Conservation (phyloP, 331 rosid genomes). For the Prunus yedoensis region DNA sequence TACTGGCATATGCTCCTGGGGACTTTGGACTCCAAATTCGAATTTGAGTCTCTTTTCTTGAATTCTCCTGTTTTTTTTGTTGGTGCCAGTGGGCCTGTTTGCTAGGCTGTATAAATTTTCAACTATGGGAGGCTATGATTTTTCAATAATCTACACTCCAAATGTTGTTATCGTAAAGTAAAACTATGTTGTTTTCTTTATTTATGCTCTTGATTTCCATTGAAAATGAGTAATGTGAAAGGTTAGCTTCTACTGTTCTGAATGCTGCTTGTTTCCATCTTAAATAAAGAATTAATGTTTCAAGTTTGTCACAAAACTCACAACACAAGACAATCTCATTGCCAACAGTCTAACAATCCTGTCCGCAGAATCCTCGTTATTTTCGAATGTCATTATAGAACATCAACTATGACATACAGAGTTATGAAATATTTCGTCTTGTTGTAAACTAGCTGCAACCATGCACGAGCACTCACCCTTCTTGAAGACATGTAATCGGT, state of each 20-base stretch:
- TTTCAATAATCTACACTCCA: constrained; percentile 20
- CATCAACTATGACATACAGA: neutral
- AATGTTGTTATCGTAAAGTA: neutral
- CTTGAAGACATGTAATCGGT: constrained; percentile 35
- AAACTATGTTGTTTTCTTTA: neutral
- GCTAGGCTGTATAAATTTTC: constrained; percentile 22
- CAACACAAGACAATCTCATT: too few relatives aligned
- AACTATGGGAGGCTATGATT: neutral
- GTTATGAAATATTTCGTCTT: neutral
- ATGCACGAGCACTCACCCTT: constrained; percentile 40
- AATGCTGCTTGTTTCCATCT: too few relatives aligned
- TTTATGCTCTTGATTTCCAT: neutral
- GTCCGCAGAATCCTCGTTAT: too few relatives aligned
- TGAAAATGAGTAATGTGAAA: constrained; percentile 9
- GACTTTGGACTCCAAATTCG: constrained; percentile 28
- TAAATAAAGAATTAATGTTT: too few relatives aligned
- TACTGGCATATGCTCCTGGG: constrained; percentile 12
- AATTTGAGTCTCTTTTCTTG: constrained; percentile 16
- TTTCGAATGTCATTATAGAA: too few relatives aligned
- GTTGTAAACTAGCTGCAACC: constrained; percentile 1
- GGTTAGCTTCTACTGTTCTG: neutral
- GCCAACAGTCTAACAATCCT: neutral
- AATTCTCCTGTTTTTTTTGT: constrained; percentile 12
- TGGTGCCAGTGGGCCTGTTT: constrained; percentile 15
- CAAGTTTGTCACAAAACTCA: too few relatives aligned